Base-by-base conservation (phyloP, 495 filamentous ascomycete species). In the Tetracladium marchalianum region DNA sequence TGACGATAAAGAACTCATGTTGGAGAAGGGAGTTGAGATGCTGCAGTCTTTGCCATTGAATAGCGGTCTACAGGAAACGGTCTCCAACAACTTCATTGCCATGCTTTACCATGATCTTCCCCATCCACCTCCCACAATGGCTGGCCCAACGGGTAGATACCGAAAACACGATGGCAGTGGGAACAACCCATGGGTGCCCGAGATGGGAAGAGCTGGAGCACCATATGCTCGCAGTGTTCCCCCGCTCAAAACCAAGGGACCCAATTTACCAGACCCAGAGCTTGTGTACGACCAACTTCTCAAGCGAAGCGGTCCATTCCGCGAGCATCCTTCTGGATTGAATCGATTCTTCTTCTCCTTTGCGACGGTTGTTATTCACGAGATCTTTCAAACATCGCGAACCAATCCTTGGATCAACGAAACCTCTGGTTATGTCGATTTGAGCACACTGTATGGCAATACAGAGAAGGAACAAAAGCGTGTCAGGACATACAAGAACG, bases 331-430 rank as follows among this genome's bases (percentile, higher is more conserved):
- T n/a, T 50, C 42, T 4, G 84, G 85, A 49, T 80, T 93, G 11
- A 94, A 87, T 1, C 88, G 85, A 53, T 69, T 94, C 34, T 68
- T 95, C 13, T 95, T 88, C 72, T 89, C 94, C 49, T 78, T 89
- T 61, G 88, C 87, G 7, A 84, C 80, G 11, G 84, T 94, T 43
- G 88, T 95, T 49, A 93, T 92, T 54, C 88, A 95, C 53, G 83
- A 56, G 17, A 44, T 39, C 11, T 55, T 55, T 34, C 52, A 51
- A 31, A 51, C 47, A 11, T 55, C 52, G 1, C 71, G 70, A 11
- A 51, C 51, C 0, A 68, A 84, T 50, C 59, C 54, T n/a, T 74
- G 67, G 49, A 79, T 76, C 39, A 84, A 79, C 31, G 70, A 81
- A 55, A 89, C 85, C 0, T 92, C 86, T 0, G 88, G 85, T 0